Evolutionary conservation across 306 rosid species (phyloP), one percentile per base, ranked within the genome.

Genomic region (Casuarina glauca): DNA sequence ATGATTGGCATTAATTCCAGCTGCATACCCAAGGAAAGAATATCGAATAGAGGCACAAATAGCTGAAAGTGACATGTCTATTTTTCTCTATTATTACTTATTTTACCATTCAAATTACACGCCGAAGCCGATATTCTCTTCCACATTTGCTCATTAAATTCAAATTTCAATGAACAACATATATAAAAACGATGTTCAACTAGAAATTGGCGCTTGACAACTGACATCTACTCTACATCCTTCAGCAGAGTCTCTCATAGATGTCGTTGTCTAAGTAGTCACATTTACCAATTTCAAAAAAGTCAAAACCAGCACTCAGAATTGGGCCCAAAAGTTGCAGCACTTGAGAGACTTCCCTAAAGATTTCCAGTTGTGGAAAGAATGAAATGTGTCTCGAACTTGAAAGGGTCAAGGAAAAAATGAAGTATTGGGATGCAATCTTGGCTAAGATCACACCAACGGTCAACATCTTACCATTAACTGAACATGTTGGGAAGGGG

Each of bases 401-500:
- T 26, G 32, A 26, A 26, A 26, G 32, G 32, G 32, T 58, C 64
- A 13, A 58, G 26, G 64, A 35, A 58, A 58, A 58, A 17, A 58
- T 32, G 64, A 13, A 38, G 6, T 57, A 6, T 17, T 42, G 71
- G 36, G 35, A 9, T 32, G 9, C 41, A 67, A 8, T 3, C 35
- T 42, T 17, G 71, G 49, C 16, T 46, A 13, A 13, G 70, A 66
- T 66, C 46, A 41, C 3, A 39, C 17, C 48, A 17, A 9, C 49
- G 35, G 3, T 66, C 49, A 4, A 66, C 50, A 1, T 66, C 50
- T 67, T 4, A 67, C 41, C 53, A 69, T 76, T 55, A 85, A 73
- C 62, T 76, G 74, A 87, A 87, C 89, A 87, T 85, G 32, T 76
- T 82, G 9, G 89, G 91, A 26, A 87, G 87, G 36, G 89, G 91